Evolutionary conservation across 2,329 filamentous ascomycete species (phyloP), one percentile per base, ranked within the genome.

Genomic region (Fonsecaea multimorphosa): DNA sequence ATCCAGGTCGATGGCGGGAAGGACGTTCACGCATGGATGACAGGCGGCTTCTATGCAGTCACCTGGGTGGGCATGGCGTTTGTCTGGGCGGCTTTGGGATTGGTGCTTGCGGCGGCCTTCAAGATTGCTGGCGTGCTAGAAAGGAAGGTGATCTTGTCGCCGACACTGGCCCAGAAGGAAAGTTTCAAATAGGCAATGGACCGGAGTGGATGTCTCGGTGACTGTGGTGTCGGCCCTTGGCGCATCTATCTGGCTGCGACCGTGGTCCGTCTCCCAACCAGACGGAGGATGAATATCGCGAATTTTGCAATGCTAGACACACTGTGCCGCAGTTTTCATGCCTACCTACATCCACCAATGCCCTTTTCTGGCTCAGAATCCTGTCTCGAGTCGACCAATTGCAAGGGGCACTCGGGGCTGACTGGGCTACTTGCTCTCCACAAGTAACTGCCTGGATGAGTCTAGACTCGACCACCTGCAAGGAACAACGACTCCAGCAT

Each of bases 51-150:
- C 36, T 53, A 40, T 8, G 29, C 32, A 9, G 34, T 57, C 16
- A 63, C 29, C 27, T 63, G 60, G 60, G 19, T 57, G 11, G 40
- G 40, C 22, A 38, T 24, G n/a, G 60, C 24, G 24, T 54, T 49
- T 24, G 38, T 63, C 14, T 63, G 52, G 60, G 2, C 55, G n/a
- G 60, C 38, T 8, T 22, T 56, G 52, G 60, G 22, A 38, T 12
- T 57, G 24, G 53, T 38, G 53, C 16, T 63, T 36, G 29, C 29
- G 11, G 52, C 51, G 6, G 60, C 60, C 6, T 63, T 63, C 36
- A 46, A 31, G 51, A 32, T 63, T 55, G 59, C 59, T 27, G 19
- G 12, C 24, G 29, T 31, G 31, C 11, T 61, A 32, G 24, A 54
- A n/a, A 12, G 11, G 32, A 12, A 34, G 32, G 11, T 9, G 32